Evolutionary conservation across 768 basidiomycete species (phyloP).

Genomic region (Kwoniella heveanensis): DNA sequence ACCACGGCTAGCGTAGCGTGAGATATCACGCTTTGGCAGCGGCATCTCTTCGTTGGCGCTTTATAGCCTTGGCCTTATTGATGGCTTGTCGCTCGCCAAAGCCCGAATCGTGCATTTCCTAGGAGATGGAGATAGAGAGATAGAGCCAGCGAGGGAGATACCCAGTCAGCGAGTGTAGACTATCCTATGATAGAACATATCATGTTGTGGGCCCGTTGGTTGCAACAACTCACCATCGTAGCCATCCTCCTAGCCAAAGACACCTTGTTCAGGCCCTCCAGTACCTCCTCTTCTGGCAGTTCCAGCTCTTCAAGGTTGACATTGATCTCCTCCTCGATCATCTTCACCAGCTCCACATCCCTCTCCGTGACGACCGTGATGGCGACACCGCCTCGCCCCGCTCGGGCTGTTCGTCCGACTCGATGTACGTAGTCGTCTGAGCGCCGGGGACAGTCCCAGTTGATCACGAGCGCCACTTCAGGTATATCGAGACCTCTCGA

Average conservation of each 20-base stretch:
- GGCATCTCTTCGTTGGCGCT: constrained; percentile 57
- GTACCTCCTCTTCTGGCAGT: constrained; percentile 75
- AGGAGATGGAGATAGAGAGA: background rate
- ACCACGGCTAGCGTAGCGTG: too few species aligned
- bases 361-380: constrained; percentile 93
- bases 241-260: constrained; percentile 90
- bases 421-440: constrained; percentile 94
- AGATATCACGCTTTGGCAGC: constrained; percentile 9
- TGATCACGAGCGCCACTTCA: constrained; percentile 92
- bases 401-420: constrained; percentile 89
- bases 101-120: constrained; percentile 73
- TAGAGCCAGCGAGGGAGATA: background rate
- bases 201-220: too few species aligned
- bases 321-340: constrained; percentile 88
- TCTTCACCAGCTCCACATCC: constrained; percentile 80
- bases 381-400: constrained; percentile 83
- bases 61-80: constrained; percentile 63
- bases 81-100: constrained; percentile 89
- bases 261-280: constrained; percentile 84
- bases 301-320: constrained; percentile 72
- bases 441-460: constrained; percentile 86
- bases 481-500: constrained; percentile 94
- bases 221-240: constrained; percentile 89
- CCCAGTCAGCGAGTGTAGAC: too few species aligned
- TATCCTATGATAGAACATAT: too few species aligned